Evolutionary conservation across 176 grass and related monocot genomes (phyloP).

Genomic region (Thinopyrum elongatum): DNA sequence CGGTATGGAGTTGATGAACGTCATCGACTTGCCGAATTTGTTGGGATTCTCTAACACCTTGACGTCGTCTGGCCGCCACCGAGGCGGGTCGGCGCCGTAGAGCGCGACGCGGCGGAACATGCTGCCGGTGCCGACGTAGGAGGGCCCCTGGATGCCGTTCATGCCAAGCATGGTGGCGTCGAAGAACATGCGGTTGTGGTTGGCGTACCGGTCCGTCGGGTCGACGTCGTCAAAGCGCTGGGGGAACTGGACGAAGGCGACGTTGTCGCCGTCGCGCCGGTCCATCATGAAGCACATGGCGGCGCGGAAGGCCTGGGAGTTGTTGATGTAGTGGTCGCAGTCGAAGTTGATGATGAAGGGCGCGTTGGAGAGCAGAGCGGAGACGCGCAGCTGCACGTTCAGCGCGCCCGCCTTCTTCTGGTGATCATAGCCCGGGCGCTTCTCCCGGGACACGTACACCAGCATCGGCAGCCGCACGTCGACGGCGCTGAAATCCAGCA

Average conservation of each 20-base stretch:
- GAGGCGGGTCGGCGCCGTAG: constrained; percentile 40
- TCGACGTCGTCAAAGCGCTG: constrained; percentile 93
- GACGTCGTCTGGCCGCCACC: constrained; percentile 26
- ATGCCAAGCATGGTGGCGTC: constrained; percentile 93
- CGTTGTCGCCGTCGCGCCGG: constrained; percentile 66
- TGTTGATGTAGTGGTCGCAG: constrained; percentile 54
- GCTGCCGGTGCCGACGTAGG: constrained; percentile 50
- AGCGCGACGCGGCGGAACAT: constrained; percentile 50
- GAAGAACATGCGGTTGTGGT: constrained; percentile 96
- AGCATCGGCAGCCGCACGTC: constrained; percentile 51
- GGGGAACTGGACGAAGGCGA: constrained; percentile 89
- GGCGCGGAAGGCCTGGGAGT: constrained; percentile 45
- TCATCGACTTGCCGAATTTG: constrained; percentile 30
- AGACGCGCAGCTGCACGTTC: constrained; percentile 46
- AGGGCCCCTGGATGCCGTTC: constrained; percentile 72
- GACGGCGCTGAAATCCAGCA: constrained; percentile 41
- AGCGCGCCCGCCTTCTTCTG: constrained; percentile 56
- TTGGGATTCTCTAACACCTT: constrained; percentile 23
- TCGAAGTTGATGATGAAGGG: constrained; percentile 62
- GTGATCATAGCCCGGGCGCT: constrained; percentile 36
- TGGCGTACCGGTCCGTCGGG: constrained; percentile 85
- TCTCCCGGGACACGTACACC: constrained; percentile 51
- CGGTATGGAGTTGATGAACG: constrained; percentile 41
- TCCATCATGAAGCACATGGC: constrained; percentile 58
- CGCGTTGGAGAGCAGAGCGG: constrained; percentile 47